Base-by-base conservation (phyloP, 768 basidiomycete species). In the Fibroporia radiculosa region DNA sequence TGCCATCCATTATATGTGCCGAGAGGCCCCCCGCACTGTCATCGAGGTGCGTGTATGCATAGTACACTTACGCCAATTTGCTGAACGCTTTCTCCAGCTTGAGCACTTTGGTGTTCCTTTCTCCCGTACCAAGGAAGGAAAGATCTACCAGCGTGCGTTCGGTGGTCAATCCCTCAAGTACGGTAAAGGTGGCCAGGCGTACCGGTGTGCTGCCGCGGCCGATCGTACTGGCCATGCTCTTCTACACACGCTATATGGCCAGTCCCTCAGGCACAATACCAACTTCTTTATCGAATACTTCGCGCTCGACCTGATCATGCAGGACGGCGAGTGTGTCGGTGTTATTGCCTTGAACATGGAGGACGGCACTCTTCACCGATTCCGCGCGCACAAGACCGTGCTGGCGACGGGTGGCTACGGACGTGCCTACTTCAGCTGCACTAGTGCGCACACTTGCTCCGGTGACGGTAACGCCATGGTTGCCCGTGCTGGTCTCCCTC, bases 251-350 rank as follows among this genome's bases (percentile, higher is more conserved):
- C 88, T 99, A 45, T 99, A 99, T 59, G 96, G 96, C 55, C 96
- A 99, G 72, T 98, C 95, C 47, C 80, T 99, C 49, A 85, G 92
- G 47, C 96, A 99, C 74, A 84, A 98, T 74, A 98, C 96, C 64
- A 95, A 98, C 69, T 99, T 97, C 70, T 99, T 99, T 74, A 98
- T 99, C 66, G 96, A 99, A 66, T 99, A 95, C 68, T 98, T 99
- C 64, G 96, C 95, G n/a, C 79, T 95, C 46, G 96, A 99, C 64
- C 72, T 99, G 48, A 91, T 99, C 64, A 99, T 99, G 96, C 75
- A 98, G 63, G 92, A 87, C 51, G 96, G 93, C 56, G 92, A 97
- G 68, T 99, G 96, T 72, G 93, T 99, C 47, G 96, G 96, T 70
- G 96, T 99, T 41, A 88, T 98, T 62, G 96, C 96, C 12, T 77